Evolutionary conservation across 139 green algal species (phyloP), one percentile per base, ranked within the genome.

Genomic region (Eudorina sp.): DNA sequence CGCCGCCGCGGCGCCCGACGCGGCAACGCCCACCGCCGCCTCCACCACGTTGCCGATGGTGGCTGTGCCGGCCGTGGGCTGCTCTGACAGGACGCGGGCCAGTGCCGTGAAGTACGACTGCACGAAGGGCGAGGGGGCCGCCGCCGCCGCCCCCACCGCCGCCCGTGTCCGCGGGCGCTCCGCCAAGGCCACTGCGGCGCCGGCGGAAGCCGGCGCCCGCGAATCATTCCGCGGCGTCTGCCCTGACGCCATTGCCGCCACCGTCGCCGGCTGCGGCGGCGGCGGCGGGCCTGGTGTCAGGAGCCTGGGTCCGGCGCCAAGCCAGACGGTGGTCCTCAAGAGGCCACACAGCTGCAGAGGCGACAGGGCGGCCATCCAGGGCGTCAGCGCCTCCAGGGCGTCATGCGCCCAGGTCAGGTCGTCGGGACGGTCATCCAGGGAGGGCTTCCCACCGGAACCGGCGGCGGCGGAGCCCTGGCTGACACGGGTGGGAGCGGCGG

Each of bases 301-400:
- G 19, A 86, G 62, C 43, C 60, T 4, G 21, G 16, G n/a, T 34
- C 45, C 46, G 1, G 43, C 81, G 0, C 81, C 81, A 1, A 87
- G 81, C 31, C 64, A 34, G 9, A 51, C 62, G 25, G 36, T 45
- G 18, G 81, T 43, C 6, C 36, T 1, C 45, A 68, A 45, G 45
- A 87, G 6, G 13, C 81, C 64, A n/a, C 62, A 87, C 45, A 87
- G 43, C 80, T 86, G 80, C 13, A 86, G 58, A 41, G 80, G 80
- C n/a, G 60, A 38, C n/a, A 86, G 58, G 18, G 41, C 31, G 23
- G 13, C 5, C 41, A 86, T 14, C 80, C 80, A 86, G 43, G 80
- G 60, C 13, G 25, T 13, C n/a, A 86, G 27, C 13, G 41, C 29
- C 21, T 36, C 41, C 21, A 77, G 16, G 6, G 46, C n/a, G 8